A percentile compares a stretch with the other conserved stretches of the same genome.
phyloP scores from a whole-genome alignment of 1,139 yeast species.

The Zygosaccharomyces sapae region DNA sequence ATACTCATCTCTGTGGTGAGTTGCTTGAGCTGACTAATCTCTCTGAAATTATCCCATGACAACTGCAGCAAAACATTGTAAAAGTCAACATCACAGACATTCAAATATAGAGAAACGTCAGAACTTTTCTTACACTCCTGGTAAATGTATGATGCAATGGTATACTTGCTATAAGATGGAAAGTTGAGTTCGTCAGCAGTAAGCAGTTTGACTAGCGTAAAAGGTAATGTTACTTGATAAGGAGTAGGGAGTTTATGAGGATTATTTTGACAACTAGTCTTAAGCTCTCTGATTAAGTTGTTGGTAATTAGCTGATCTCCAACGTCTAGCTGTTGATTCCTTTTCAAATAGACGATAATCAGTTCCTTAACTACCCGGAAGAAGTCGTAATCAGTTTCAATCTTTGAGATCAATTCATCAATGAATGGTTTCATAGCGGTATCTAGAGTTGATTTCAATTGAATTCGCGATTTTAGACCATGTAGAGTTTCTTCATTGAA shows the following conservation, averaged over 20 bases:
- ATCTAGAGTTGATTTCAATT: slow-evolving; percentile 24
- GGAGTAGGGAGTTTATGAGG: slow-evolving; percentile 30
- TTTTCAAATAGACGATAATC: slow-evolving; percentile 15
- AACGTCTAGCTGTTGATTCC: slow-evolving; percentile 18
- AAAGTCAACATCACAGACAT: slow-evolving; percentile 32
- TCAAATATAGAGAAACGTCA: slow-evolving; percentile 30
- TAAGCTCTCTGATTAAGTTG: slow-evolving; percentile 22
- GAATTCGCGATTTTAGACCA: slow-evolving; percentile 24
- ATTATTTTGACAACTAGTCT: slow-evolving; percentile 10
- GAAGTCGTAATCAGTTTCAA: slow-evolving; percentile 30
- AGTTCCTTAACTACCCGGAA: slow-evolving; percentile 18
- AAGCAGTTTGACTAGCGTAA: slow-evolving; percentile 23
- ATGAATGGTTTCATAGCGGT: slow-evolving; percentile 25
- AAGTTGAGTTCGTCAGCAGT: slow-evolving; percentile 19
- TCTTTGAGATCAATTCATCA: slow-evolving; percentile 8
- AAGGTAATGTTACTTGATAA: slow-evolving; percentile 28
- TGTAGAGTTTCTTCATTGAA: slow-evolving; percentile 16
- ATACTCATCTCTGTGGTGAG: slow-evolving; percentile 32
- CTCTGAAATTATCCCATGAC: slow-evolving; percentile 32
- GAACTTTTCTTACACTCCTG: slow-evolving; percentile 26
- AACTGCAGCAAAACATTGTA: slow-evolving; percentile 29
- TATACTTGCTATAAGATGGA: slow-evolving; percentile 28
- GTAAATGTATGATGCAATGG: slow-evolving; percentile 28
- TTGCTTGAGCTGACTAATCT: slow-evolving; percentile 22
- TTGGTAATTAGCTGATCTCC: slow-evolving; percentile 10